A percentile compares a stretch with the other conserved stretches of the same genome.
phyloP scores from a whole-genome alignment of 352 stramenopile genomes.

The Achlya hypogyna region DNA sequence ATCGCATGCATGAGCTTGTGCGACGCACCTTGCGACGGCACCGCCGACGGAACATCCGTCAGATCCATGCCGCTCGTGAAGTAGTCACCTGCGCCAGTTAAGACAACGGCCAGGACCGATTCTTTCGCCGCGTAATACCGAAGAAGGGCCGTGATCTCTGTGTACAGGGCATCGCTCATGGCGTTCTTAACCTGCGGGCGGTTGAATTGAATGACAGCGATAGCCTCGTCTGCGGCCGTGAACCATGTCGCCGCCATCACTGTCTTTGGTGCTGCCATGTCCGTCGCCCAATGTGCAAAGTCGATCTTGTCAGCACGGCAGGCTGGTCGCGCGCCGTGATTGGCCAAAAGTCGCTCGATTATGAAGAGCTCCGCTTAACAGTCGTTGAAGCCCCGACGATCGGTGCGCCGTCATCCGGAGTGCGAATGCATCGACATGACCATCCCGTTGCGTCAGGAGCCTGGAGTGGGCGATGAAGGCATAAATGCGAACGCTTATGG shows the following conservation, averaged over 20 bases:
- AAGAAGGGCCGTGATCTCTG: conserved; percentile 70
- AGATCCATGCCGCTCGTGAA: conserved; percentile 87
- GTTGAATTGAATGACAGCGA: conserved; percentile 67
- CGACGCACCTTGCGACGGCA: conserved; percentile 38
- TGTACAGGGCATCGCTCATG: conserved; percentile 82
- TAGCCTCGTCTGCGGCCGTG: conserved; percentile 22
- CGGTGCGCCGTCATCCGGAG: too few relatives aligned
- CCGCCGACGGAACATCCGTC: neutral
- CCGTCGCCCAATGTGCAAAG: too few relatives aligned
- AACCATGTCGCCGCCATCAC: neutral
- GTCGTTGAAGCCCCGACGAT: too few relatives aligned
- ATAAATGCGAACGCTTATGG: too few relatives aligned
- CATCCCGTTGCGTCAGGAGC: too few relatives aligned
- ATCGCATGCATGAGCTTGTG: conserved; percentile 65
- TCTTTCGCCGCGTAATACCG: conserved; percentile 49
- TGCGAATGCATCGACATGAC: too few relatives aligned
- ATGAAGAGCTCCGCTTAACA: too few relatives aligned
- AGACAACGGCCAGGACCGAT: conserved; percentile 67
- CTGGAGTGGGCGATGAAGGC: too few relatives aligned
- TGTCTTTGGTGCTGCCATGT: neutral
- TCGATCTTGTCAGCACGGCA: too few relatives aligned
- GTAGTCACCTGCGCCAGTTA: conserved; percentile 86
- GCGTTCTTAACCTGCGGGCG: conserved; percentile 83
- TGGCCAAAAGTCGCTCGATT: too few relatives aligned
- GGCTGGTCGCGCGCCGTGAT: too few relatives aligned